phyloP scores from a whole-genome alignment of 345 rosid species.

The Eutrema yunnanense region DNA sequence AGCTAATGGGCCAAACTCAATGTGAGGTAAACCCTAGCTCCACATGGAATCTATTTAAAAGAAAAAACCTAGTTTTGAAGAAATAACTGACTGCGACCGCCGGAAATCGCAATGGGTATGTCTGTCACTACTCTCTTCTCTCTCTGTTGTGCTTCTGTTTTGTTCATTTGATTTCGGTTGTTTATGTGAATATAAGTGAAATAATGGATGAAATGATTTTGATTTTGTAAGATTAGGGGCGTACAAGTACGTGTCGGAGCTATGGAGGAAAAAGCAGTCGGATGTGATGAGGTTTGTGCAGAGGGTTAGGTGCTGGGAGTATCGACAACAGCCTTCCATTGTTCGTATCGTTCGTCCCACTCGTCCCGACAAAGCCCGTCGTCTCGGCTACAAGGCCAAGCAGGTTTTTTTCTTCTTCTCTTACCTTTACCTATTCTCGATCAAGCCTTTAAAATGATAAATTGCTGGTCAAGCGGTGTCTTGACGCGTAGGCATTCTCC shows the following conservation, averaged over 20 bases:
- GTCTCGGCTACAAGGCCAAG: conserved; percentile 96
- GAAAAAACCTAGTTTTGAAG: not conserved
- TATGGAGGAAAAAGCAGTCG: conserved; percentile 99
- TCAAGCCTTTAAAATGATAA: not conserved
- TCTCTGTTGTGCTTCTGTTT: not conserved
- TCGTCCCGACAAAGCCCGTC: conserved; percentile 97
- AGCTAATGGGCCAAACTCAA: not conserved
- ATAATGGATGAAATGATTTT: not conserved
- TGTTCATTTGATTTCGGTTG: not conserved
- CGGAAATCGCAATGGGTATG: conserved; percentile 28
- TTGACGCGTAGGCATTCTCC: conserved; percentile 10
- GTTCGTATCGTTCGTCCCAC: conserved; percentile 89
- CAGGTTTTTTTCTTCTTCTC: conserved; percentile 44
- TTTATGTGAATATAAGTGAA: not conserved
- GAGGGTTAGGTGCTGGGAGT: conserved; percentile 99
- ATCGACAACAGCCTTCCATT: conserved; percentile 92
- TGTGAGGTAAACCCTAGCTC: conserved; percentile 15
- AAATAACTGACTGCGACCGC: conserved; percentile 25
- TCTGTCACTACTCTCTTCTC: not conserved
- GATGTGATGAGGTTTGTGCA: conserved; percentile 98
- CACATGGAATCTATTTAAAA: not conserved
- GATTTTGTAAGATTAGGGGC: conserved; percentile 43
- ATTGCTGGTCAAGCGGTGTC: conserved; percentile 32
- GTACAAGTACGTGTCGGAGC: conserved; percentile 92
- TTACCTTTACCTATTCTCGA: not conserved